Base-by-base conservation (phyloP, 2,329 filamentous ascomycete genomes). In the Allantophomopsis cytisporea region DNA sequence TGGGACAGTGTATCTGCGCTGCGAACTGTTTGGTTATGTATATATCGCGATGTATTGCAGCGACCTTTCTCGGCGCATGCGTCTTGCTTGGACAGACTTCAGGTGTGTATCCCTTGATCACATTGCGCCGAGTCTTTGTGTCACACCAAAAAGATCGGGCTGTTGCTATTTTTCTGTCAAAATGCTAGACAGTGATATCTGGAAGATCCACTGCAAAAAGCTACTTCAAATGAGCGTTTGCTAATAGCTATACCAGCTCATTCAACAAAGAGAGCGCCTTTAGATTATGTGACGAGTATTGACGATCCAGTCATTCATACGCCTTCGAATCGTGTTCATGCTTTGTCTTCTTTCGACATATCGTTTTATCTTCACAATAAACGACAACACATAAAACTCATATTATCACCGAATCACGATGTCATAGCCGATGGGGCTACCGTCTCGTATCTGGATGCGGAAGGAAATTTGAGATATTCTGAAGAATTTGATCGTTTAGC, bases 401-500 rank as follows among this genome's bases (percentile, higher is more conserved):
- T 74, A 40, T 71, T 98, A 37, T 79, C 91, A 56, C 91, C 91
- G 4, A 96, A 96, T 57, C 76, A 94, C 63, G 85, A 96, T 60
- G 78, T 96, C 42, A 68, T 98, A 35, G 73, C 80, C 40, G 72
- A 86, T 13, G 78, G 81, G 50, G 82, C 88, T 7, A 73, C 71
- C 38, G 66, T 98, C 36, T 73, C 79, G 31, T 80, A 86, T 54
- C 59, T 94, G 33, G 77, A 70, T 40, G 56, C 69, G 10, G 78
- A 94, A 57, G 91, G 91, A 39, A 67, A 69, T 37, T 61, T 94
- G 31, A 65, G 61, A 38, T 63, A 65, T 16, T 65, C 72, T n/a
- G 83, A 94, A 54, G 64, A 69, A 30, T 73, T 96, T 44, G 66
- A 83, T 41, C 73, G 88, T 39, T 61, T 70, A 40, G 74, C 79